A percentile compares a stretch with the other conserved stretches of the same genome.
Evolutionary conservation across 2,329 filamentous ascomycete species (phyloP).

Genomic region (Cercospora zeina): DNA sequence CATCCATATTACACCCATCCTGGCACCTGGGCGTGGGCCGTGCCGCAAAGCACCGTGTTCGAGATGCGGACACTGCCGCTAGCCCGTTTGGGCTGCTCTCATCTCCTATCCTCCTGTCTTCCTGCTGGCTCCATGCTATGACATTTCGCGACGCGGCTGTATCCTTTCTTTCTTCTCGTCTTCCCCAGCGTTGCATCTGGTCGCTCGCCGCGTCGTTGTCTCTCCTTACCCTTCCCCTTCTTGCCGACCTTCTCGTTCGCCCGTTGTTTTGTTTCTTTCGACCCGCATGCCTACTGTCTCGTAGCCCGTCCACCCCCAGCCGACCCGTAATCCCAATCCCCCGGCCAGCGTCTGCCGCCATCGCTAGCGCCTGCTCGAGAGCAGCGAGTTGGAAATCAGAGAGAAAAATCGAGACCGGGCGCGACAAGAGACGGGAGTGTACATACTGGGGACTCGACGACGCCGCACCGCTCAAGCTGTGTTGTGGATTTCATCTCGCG

Average conservation of each 20-base stretch:
- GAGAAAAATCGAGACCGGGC: neutral
- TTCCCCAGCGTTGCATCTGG: constrained; percentile 32
- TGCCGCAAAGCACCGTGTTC: constrained; percentile 25
- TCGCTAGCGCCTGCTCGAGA: constrained; percentile 10
- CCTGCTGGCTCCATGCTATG: constrained; percentile 32
- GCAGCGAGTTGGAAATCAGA: constrained; percentile 14
- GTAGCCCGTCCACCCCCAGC: constrained; percentile 16
- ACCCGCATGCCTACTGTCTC: constrained; percentile 14
- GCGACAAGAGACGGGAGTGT: constrained; percentile 27
- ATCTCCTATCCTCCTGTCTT: constrained; percentile 31
- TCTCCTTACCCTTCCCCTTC: constrained; percentile 30
- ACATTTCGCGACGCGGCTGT: constrained; percentile 29
- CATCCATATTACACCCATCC: too few relatives aligned
- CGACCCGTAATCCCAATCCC: constrained; percentile 19
- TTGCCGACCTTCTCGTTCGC: constrained; percentile 21
- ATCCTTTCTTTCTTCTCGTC: constrained; percentile 29
- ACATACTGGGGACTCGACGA: constrained; percentile 24
- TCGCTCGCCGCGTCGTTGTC: constrained; percentile 27
- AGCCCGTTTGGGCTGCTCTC: constrained; percentile 28
- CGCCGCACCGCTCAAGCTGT: constrained; percentile 16
- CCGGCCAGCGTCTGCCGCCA: constrained; percentile 15
- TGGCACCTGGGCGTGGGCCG: constrained; percentile 20
- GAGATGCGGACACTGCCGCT: constrained; percentile 22
- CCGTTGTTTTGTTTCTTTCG: constrained; percentile 24
- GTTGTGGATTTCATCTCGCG: constrained; percentile 17